A percentile compares a stretch with the other conserved stretches of the same genome.
These are phyloP conservation scores for Trichophyton benhamiae DNA, from an alignment of 2,329 filamentous ascomycete species.

Conservation along the genomic window DNA sequence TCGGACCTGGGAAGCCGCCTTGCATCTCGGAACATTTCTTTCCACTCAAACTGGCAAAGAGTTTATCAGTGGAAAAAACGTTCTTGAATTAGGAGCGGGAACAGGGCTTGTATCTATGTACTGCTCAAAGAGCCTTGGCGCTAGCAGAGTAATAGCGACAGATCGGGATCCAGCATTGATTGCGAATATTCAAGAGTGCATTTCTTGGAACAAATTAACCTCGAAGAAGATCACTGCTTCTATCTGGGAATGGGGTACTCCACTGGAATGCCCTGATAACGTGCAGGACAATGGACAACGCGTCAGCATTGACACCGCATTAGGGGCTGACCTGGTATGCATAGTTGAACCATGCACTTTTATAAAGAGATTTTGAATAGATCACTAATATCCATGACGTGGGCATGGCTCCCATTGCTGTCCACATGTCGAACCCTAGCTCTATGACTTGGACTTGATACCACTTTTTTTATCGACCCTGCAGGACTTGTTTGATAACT, in stretches of 20 bases:
- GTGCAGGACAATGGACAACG: background rate
- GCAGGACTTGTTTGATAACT: constrained; percentile 43
- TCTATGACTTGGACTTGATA: constrained; percentile 48
- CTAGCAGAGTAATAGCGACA: constrained; percentile 45
- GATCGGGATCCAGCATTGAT: constrained; percentile 45
- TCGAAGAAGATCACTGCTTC: constrained; percentile 19
- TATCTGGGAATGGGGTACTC: constrained; percentile 34
- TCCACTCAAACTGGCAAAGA: constrained; percentile 33
- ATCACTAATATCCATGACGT: background rate
- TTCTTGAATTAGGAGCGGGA: constrained; percentile 55
- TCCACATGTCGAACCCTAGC: constrained; percentile 32
- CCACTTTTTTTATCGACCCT: constrained; percentile 46
- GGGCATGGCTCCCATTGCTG: background rate
- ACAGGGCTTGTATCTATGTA: constrained; percentile 55
- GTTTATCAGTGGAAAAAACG: constrained; percentile 39
- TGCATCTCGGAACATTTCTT: constrained; percentile 52
- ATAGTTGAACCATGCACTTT: background rate
- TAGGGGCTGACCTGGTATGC: constrained; percentile 33
- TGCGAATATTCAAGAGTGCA: constrained; percentile 28
- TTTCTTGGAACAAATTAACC: constrained; percentile 23
- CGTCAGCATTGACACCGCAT: constrained; percentile 27
- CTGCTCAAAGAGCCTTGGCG: constrained; percentile 46
- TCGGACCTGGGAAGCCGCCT: constrained; percentile 57
- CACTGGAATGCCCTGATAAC: constrained; percentile 14
- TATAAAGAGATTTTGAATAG: background rate